A percentile compares a stretch with the other conserved stretches of the same genome.
Conservation (phyloP, 2,329 filamentous ascomycete genomes). For the Sporothrix luriei region DNA sequence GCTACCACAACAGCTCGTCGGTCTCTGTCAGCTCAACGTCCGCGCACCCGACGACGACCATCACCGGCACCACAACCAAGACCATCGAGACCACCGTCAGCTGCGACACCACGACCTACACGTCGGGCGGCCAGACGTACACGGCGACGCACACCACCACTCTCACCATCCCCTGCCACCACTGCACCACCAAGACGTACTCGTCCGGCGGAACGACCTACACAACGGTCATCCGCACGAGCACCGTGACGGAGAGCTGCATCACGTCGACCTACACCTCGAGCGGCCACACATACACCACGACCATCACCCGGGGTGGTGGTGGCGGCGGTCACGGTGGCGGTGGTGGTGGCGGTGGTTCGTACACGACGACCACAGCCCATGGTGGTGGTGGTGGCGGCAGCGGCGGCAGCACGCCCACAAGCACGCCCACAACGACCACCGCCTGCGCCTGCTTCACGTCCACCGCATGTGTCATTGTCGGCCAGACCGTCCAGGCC, state of each 20-base stretch:
- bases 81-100: conserved; percentile 28
- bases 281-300: conserved; percentile 30
- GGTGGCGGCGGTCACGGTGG: not conserved
- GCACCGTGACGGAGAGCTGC: conserved; percentile 16
- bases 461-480: conserved; percentile 33
- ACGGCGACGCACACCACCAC: conserved; percentile 27
- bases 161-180: conserved; percentile 19
- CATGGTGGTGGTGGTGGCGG: conserved; percentile 13
- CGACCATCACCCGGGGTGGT: conserved; percentile 23
- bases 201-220: conserved; percentile 27
- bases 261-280: conserved; percentile 25
- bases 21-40: not conserved
- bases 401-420: not conserved
- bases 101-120: conserved; percentile 23
- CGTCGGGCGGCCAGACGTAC: conserved; percentile 27
- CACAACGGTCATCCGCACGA: conserved; percentile 21
- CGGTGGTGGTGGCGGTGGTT: not conserved
- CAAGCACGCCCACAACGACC: conserved; percentile 25
- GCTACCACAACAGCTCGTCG: not conserved
- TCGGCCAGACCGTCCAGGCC: conserved; percentile 33
- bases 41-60: not conserved
- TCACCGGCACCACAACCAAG: conserved; percentile 18
- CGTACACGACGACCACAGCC: not conserved
- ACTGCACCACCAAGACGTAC: conserved; percentile 29
- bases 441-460: conserved; percentile 32